Percentiles rank a stretch among this genome's conserved stretches.
Conservation (phyloP, 2,329 filamentous ascomycete genomes). For the Cytospora mali region DNA sequence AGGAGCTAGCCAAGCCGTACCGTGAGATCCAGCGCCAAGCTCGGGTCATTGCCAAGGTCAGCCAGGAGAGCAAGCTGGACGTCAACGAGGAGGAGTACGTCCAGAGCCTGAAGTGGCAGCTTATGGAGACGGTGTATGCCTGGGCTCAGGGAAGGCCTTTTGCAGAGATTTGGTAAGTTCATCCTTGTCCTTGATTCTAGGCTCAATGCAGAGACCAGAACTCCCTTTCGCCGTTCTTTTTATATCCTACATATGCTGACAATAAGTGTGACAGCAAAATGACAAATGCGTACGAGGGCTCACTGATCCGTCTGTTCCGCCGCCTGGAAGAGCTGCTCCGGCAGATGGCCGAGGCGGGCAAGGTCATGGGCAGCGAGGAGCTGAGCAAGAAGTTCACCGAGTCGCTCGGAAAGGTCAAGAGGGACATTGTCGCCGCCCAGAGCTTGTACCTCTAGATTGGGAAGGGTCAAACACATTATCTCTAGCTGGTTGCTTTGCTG, state of each 20-base stretch:
- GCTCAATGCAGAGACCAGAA: not conserved
- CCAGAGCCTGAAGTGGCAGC: conserved; percentile 84
- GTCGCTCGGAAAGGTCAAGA: conserved; percentile 79
- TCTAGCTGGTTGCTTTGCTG: not conserved
- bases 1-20: conserved; percentile 84
- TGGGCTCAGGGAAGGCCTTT: conserved; percentile 93
- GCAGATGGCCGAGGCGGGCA: conserved; percentile 93
- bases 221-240: not conserved
- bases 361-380: conserved; percentile 98
- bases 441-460: conserved; percentile 78
- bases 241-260: not conserved
- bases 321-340: conserved; percentile 90
- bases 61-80: conserved; percentile 88
- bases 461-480: not conserved
- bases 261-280: conserved; percentile 70
- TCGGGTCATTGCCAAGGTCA: conserved; percentile 86
- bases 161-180: conserved; percentile 86
- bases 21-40: conserved; percentile 87
- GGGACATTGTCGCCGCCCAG: conserved; percentile 94
- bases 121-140: conserved; percentile 94
- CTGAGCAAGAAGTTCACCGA: conserved; percentile 89
- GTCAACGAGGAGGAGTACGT: conserved; percentile 96
- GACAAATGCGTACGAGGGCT: conserved; percentile 98
- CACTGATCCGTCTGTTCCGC: conserved; percentile 92
- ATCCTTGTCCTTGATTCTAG: not conserved